A percentile compares a stretch with the other conserved stretches of the same genome.
Evolutionary conservation across 2,329 filamentous ascomycete species (phyloP).

Genomic region (Venturia oleaginea): DNA sequence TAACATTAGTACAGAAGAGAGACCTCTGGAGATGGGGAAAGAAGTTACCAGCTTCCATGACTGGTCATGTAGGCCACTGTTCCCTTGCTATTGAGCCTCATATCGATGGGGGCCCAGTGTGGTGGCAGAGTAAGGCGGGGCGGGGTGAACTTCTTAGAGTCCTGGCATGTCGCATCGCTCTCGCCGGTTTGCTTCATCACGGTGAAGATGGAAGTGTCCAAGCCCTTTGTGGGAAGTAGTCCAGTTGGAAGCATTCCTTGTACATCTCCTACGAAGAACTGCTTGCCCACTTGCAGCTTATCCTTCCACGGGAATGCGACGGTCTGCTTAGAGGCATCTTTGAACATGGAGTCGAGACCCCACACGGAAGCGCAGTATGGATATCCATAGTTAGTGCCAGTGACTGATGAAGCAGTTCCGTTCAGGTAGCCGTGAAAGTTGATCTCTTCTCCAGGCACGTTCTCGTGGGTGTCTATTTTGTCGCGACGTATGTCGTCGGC

Average conservation of each 20-base stretch:
- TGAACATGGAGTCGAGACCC: slow-evolving; percentile 39
- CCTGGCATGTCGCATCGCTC: slow-evolving; percentile 39
- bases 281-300: slow-evolving; percentile 36
- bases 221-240: not conserved
- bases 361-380: slow-evolving; percentile 61
- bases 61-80: slow-evolving; percentile 57
- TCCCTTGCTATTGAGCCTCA: slow-evolving; percentile 54
- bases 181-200: slow-evolving; percentile 23
- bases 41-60: slow-evolving; percentile 58
- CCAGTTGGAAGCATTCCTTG: not conserved
- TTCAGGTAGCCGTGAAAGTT: slow-evolving; percentile 60
- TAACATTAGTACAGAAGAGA: not conserved
- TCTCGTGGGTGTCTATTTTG: slow-evolving; percentile 50
- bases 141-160: slow-evolving; percentile 25
- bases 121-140: slow-evolving; percentile 52
- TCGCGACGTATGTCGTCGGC: slow-evolving; percentile 53
- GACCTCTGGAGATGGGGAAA: too few relatives aligned
- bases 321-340: not conserved
- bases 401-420: slow-evolving; percentile 31
- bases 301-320: slow-evolving; percentile 31
- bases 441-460: slow-evolving; percentile 66
- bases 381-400: slow-evolving; percentile 58
- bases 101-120: slow-evolving; percentile 58
- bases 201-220: not conserved
- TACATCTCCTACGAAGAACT: slow-evolving; percentile 36